Percentiles rank a stretch among this genome's conserved stretches.
Conservation (phyloP, 1,284 basidiomycete genomes). For the Mycena sp. region DNA sequence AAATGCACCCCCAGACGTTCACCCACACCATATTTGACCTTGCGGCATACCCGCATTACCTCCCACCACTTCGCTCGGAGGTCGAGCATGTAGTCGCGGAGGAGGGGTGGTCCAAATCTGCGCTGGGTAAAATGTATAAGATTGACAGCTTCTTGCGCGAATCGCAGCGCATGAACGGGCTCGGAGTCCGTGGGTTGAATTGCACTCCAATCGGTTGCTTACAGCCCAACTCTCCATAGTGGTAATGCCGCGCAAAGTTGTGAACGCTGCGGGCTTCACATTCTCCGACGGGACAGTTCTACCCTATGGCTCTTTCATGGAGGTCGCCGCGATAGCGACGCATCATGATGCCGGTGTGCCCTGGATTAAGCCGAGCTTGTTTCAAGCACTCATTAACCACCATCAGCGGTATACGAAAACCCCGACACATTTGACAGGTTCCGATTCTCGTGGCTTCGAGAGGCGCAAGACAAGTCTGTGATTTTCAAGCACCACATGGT, state of each 20-base stretch:
- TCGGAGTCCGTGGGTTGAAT: constrained; percentile 23
- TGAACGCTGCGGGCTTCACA: constrained; percentile 35
- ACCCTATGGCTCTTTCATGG: constrained; percentile 36
- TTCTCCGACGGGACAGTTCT: constrained; percentile 43
- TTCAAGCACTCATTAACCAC: background rate
- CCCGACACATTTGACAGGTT: constrained; percentile 40
- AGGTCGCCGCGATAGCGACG: constrained; percentile 28
- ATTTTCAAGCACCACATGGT: constrained; percentile 32
- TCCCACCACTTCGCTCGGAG: constrained; percentile 52
- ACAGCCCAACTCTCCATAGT: background rate
- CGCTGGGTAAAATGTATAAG: constrained; percentile 48
- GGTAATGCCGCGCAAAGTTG: constrained; percentile 15
- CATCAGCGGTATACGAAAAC: constrained; percentile 33
- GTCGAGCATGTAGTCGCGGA: constrained; percentile 43
- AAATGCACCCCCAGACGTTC: constrained; percentile 38
- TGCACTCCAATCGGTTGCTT: background rate
- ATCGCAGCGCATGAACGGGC: constrained; percentile 29
- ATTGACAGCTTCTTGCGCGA: constrained; percentile 51
- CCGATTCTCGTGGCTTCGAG: constrained; percentile 33
- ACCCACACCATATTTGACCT: constrained; percentile 50
- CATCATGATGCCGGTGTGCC: constrained; percentile 29
- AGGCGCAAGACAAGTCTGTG: constrained; percentile 10
- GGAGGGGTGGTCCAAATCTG: constrained; percentile 53
- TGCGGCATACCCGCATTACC: constrained; percentile 49
- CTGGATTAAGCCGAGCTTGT: background rate